Percentiles rank a stretch among this genome's conserved stretches.
Conservation (phyloP, 1,284 basidiomycete species). For the Singerocomus inundabilis region DNA sequence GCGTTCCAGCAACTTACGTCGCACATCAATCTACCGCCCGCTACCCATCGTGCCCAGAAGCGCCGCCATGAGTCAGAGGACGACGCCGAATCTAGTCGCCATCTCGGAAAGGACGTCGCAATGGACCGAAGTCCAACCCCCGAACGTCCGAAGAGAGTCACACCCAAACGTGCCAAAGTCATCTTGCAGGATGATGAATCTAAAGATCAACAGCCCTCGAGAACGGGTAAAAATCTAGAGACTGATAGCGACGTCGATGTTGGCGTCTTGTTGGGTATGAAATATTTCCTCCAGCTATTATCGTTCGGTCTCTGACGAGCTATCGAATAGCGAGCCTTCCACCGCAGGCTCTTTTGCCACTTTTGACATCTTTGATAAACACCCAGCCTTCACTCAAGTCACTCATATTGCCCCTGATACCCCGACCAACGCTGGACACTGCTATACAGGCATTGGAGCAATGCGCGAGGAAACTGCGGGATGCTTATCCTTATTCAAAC, state of each 20-base stretch:
- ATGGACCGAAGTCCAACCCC: conserved; percentile 83
- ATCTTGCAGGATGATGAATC: conserved; percentile 39
- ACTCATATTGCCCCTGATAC: conserved; percentile 68
- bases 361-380: conserved; percentile 63
- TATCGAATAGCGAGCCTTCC: conserved; percentile 61
- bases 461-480: conserved; percentile 68
- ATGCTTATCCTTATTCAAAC: conserved; percentile 78
- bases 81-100: conserved; percentile 40
- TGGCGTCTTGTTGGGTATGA: conserved; percentile 72
- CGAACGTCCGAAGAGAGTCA: conserved; percentile 63
- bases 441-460: conserved; percentile 66
- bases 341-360: conserved; percentile 66
- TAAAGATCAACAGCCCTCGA: conserved; percentile 40
- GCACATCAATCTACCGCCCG: conserved; percentile 37
- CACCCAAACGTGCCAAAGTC: conserved; percentile 64
- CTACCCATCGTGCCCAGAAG: conserved; percentile 49
- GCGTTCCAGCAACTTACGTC: conserved; percentile 54
- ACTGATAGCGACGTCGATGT: conserved; percentile 61
- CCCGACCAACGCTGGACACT: conserved; percentile 71
- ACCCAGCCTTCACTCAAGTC: conserved; percentile 67
- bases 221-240: conserved; percentile 45
- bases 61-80: conserved; percentile 64
- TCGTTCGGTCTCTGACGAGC: conserved; percentile 13
- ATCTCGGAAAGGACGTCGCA: conserved; percentile 51
- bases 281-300: conserved; percentile 8